A percentile compares a stretch with the other conserved stretches of the same genome.
These are phyloP conservation scores for Suillus discolor DNA, from an alignment of 768 basidiomycete genomes.

Conservation along the genomic window DNA sequence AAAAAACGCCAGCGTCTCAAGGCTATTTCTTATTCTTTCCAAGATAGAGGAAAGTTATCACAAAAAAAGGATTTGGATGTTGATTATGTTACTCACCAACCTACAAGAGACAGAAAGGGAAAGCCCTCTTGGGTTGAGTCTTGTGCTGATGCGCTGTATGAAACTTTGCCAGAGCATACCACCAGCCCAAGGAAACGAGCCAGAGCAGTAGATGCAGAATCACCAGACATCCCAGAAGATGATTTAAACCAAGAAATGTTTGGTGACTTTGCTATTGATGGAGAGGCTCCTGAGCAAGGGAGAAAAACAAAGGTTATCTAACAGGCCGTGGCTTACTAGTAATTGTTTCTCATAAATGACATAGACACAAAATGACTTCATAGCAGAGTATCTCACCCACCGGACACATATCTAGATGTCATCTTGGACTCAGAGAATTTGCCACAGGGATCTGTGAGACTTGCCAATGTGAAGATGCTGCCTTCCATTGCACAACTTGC, in stretches of 20 bases:
- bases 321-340: not conserved
- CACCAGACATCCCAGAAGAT: not conserved
- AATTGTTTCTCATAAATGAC: not conserved
- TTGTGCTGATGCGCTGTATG: not conserved
- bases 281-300: not conserved
- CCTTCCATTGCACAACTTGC: slow-evolving; percentile 3
- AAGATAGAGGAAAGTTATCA: not conserved
- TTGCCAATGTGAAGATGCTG: not conserved
- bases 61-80: not conserved
- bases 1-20: not conserved
- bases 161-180: not conserved
- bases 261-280: not conserved
- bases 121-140: not conserved
- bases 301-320: not conserved
- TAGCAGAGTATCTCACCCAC: slow-evolving; percentile 5
- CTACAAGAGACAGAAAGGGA: not conserved
- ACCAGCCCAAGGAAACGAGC: not conserved
- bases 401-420: not conserved
- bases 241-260: not conserved
- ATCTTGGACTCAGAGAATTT: slow-evolving; percentile 4
- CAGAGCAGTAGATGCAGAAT: not conserved
- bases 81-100: not conserved
- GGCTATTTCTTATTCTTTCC: not conserved
- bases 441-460: not conserved
- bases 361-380: slow-evolving; percentile 11